Conservation (phyloP, 306 rosid species). For the Malus sieversii region DNA sequence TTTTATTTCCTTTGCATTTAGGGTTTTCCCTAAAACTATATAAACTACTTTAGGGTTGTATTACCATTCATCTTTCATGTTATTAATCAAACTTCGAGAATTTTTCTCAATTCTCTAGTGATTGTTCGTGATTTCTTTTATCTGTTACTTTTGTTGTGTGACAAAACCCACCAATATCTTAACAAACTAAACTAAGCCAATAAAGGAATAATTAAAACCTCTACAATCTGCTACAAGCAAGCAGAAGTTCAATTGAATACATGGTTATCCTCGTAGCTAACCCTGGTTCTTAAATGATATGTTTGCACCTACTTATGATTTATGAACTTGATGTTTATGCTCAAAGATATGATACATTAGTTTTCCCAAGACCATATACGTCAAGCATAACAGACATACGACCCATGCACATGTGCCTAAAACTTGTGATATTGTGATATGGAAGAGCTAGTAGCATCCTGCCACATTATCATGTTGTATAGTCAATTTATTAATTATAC, state of each 20-base stretch:
- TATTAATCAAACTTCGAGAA: too few species aligned
- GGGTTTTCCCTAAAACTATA: background rate
- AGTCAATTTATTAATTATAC: background rate
- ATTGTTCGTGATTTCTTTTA: too few species aligned
- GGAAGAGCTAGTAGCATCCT: background rate
- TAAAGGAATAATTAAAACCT: background rate
- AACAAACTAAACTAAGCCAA: background rate
- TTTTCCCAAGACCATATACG: background rate
- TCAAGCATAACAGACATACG: background rate
- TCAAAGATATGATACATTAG: background rate
- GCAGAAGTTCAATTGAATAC: background rate
- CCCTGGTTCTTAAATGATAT: background rate
- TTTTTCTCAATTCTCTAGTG: too few species aligned
- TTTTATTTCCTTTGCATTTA: background rate
- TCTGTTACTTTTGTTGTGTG: too few species aligned
- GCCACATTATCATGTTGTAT: slow-evolving; percentile 14
- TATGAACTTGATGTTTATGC: too few species aligned
- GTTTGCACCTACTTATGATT: too few species aligned
- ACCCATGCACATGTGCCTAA: slow-evolving; percentile 1
- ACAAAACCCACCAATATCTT: too few species aligned
- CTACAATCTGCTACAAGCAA: background rate
- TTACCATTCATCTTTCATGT: too few species aligned
- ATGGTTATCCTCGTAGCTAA: background rate
- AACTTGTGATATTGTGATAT: slow-evolving; percentile 22
- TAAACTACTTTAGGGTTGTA: background rate